Conservation (phyloP, 805 yeast species). For the Zygosaccharomyces lentus region DNA sequence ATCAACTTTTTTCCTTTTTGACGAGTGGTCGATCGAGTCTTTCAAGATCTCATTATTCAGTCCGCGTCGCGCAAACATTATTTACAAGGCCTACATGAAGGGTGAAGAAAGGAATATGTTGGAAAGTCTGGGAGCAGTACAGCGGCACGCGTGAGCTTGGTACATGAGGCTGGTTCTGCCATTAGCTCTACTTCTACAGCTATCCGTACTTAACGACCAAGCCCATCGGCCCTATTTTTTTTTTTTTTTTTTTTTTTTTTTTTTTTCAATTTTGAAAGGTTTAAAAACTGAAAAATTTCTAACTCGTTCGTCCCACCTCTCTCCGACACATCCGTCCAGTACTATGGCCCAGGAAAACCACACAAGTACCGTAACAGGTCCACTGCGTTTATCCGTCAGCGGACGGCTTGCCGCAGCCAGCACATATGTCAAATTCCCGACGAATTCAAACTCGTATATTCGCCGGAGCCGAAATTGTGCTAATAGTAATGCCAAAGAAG, state of each 20-base stretch:
- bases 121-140: background rate
- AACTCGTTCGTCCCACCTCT: background rate
- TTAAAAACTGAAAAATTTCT: background rate
- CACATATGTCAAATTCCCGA: constrained; percentile 46
- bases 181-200: background rate
- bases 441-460: constrained; percentile 32
- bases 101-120: background rate
- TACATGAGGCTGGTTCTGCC: background rate
- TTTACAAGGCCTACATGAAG: too few relatives aligned
- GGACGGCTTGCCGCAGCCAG: constrained; percentile 18
- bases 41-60: background rate
- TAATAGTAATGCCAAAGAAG: constrained; percentile 26
- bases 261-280: too few relatives aligned
- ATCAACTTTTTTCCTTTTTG: background rate
- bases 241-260: too few relatives aligned
- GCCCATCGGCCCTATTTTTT: background rate
- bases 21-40: background rate
- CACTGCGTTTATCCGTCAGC: constrained; percentile 1
- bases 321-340: background rate
- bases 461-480: constrained; percentile 46
- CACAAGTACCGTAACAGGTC: background rate
- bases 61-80: background rate
- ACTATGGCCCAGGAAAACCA: background rate
- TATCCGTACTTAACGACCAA: background rate
- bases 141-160: background rate